phyloP scores from a whole-genome alignment of 2,329 filamentous ascomycete species.

The Diaporthe humulicola region DNA sequence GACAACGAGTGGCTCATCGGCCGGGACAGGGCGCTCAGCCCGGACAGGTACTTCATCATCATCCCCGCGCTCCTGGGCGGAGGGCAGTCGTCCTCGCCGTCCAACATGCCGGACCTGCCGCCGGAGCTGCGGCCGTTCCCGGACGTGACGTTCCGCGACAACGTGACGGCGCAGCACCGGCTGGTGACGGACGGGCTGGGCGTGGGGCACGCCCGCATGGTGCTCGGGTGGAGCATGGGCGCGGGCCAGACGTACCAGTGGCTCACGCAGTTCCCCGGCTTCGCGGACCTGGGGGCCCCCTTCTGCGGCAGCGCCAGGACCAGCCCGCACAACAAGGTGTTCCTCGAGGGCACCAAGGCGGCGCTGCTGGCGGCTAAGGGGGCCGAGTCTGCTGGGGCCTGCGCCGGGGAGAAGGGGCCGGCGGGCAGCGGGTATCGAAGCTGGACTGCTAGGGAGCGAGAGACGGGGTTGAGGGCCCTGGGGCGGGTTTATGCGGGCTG shows the following conservation, averaged over 20 bases:
- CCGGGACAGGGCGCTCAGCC: conserved; percentile 73
- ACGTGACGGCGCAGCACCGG: conserved; percentile 62
- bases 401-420: conserved; percentile 22
- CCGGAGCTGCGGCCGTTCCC: conserved; percentile 55
- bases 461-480: conserved; percentile 73
- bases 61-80: conserved; percentile 66
- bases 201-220: conserved; percentile 57
- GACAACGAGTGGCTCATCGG: conserved; percentile 84
- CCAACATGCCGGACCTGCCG: conserved; percentile 53
- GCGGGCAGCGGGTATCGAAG: conserved; percentile 27
- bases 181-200: conserved; percentile 56
- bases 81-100: conserved; percentile 66
- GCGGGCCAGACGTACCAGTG: conserved; percentile 67
- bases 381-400: conserved; percentile 45
- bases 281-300: conserved; percentile 59
- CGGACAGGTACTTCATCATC: conserved; percentile 64
- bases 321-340: conserved; percentile 65
- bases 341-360: conserved; percentile 65
- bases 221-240: conserved; percentile 70
- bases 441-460: conserved; percentile 46
- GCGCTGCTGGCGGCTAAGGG: conserved; percentile 56
- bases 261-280: conserved; percentile 62
- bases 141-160: conserved; percentile 61
- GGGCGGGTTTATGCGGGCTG: conserved; percentile 83
- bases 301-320: conserved; percentile 66